A percentile compares a stretch with the other conserved stretches of the same genome.
These are phyloP conservation scores for Ophiocordyceps sinensis DNA, from an alignment of 2,329 filamentous ascomycete species.

Conservation along the genomic window DNA sequence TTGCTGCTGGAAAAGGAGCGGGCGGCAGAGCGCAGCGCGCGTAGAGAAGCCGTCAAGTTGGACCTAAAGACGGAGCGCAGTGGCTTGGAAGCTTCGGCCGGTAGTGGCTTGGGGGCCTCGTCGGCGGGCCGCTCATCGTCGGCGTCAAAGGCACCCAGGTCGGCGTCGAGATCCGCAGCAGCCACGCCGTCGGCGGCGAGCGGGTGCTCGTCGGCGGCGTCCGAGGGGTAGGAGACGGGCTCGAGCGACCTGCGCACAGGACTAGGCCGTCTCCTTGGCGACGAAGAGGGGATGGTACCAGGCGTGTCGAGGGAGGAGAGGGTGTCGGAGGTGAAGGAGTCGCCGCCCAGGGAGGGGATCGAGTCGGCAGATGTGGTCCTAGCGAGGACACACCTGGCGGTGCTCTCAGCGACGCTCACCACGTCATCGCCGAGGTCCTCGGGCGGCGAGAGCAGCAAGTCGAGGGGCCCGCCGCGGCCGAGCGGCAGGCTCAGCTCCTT, in stretches of 20 bases:
- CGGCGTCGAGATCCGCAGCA: conserved; percentile 27
- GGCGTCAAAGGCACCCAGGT: conserved; percentile 12
- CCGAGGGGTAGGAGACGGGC: conserved; percentile 39
- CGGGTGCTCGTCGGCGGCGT: conserved; percentile 36
- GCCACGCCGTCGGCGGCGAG: conserved; percentile 18
- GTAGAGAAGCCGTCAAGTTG: conserved; percentile 52
- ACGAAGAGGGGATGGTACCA: conserved; percentile 19
- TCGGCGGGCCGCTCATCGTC: conserved; percentile 10
- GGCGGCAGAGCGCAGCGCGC: conserved; percentile 48
- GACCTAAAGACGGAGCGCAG: conserved; percentile 50
- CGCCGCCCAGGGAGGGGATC: conserved; percentile 42
- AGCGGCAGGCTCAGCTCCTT: conserved; percentile 43
- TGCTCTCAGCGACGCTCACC: conserved; percentile 34
- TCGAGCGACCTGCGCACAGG: conserved; percentile 34
- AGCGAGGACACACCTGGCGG: conserved; percentile 33
- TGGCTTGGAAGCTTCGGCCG: conserved; percentile 28
- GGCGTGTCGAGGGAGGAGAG: conserved; percentile 36
- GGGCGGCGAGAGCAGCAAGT: conserved; percentile 44
- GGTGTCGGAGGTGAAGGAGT: conserved; percentile 36
- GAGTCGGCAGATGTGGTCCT: conserved; percentile 46
- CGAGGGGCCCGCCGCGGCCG: conserved; percentile 38
- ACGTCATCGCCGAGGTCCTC: conserved; percentile 40
- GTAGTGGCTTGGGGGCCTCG: conserved; percentile 15
- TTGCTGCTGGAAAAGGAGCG: conserved; percentile 49
- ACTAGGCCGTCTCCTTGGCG: conserved; percentile 19